phyloP scores from a whole-genome alignment of 2,329 filamentous ascomycete genomes.

The Cercospora canescens region DNA sequence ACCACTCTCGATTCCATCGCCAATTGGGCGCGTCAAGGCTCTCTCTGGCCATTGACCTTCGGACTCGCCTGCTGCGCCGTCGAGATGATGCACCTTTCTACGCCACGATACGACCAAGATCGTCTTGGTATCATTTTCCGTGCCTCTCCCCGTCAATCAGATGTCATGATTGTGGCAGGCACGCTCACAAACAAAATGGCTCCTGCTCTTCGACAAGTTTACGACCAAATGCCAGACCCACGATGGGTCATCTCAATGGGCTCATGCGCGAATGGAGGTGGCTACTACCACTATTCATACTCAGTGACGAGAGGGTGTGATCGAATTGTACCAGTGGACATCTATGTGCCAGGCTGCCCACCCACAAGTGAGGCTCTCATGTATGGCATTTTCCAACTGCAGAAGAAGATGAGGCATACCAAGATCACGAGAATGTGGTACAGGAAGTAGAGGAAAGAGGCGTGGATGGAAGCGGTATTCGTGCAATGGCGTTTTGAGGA shows the following conservation, averaged over 20 bases:
- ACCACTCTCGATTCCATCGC: conserved; percentile 76
- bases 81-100: conserved; percentile 91
- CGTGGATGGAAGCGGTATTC: neutral
- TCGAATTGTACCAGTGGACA: conserved; percentile 74
- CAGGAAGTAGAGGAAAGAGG: conserved; percentile 41
- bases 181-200: conserved; percentile 98
- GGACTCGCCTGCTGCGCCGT: conserved; percentile 85
- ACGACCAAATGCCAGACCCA: conserved; percentile 91
- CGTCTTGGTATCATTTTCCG: conserved; percentile 88
- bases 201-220: conserved; percentile 80
- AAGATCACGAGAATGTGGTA: conserved; percentile 59
- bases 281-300: conserved; percentile 84
- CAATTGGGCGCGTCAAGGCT: conserved; percentile 83
- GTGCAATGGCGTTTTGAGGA: conserved; percentile 21
- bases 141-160: conserved; percentile 81
- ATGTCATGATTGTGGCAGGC: conserved; percentile 91
- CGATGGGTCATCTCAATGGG: conserved; percentile 83
- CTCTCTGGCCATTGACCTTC: conserved; percentile 87
- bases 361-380: conserved; percentile 55
- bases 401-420: conserved; percentile 69
- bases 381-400: conserved; percentile 70
- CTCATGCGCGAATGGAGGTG: conserved; percentile 79
- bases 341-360: conserved; percentile 74
- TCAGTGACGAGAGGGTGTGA: conserved; percentile 74
- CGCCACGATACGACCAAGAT: conserved; percentile 86